Percentiles rank a stretch among this genome's conserved stretches.
phyloP scores from a whole-genome alignment of 257 asterid species.

The Prunella vulgaris region DNA sequence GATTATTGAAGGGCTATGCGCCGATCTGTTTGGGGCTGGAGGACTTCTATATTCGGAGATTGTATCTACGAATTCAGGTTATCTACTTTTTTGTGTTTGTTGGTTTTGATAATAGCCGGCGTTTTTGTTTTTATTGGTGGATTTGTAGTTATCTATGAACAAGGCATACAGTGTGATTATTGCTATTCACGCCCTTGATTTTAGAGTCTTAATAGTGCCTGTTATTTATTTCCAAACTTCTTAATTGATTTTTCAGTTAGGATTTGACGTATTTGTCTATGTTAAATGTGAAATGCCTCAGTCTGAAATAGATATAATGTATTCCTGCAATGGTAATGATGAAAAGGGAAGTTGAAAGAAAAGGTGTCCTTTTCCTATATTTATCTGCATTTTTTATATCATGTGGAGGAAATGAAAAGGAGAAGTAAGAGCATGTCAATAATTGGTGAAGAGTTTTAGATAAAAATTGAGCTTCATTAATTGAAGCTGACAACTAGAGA shows the following conservation, averaged over 20 bases:
- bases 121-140: background rate
- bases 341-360: background rate
- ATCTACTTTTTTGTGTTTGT: background rate
- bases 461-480: background rate
- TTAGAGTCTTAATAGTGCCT: background rate
- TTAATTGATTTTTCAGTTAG: background rate
- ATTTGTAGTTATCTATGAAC: slow-evolving; percentile 5
- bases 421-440: background rate
- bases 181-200: background rate
- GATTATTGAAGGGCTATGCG: slow-evolving; percentile 73
- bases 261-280: background rate
- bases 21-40: slow-evolving; percentile 99
- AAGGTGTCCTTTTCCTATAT: background rate
- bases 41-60: slow-evolving; percentile 89
- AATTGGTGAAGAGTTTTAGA: background rate
- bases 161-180: background rate
- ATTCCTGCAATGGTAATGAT: slow-evolving; percentile 3
- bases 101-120: background rate
- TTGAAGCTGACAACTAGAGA: background rate
- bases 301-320: slow-evolving; percentile 1
- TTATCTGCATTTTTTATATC: background rate
- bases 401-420: background rate
- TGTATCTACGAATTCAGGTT: slow-evolving; percentile 93
- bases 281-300: background rate
- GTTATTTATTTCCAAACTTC: background rate